Base-by-base conservation (phyloP, 2,329 filamentous ascomycete genomes). In the Botrytis byssoidea region DNA sequence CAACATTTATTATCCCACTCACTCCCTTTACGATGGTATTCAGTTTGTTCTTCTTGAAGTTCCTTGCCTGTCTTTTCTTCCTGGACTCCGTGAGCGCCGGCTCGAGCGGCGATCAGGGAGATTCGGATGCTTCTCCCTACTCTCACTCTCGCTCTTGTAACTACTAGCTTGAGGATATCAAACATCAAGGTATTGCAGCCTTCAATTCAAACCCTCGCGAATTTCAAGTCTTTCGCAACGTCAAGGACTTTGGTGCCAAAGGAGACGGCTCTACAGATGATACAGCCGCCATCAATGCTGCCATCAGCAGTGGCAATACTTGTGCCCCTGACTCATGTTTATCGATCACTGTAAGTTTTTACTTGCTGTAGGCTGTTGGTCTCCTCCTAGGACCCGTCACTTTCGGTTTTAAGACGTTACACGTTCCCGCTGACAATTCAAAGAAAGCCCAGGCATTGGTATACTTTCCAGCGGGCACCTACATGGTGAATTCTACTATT, bases 281-380 rank as follows among this genome's bases (percentile, higher is more conserved):
- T 64, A 77, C 75, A 37, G 57, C 51, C 1, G 93, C 94, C 74
- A 97, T 98, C 87, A 97, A 97, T 84, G 82, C 84, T 14, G 76
- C 75, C 5, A 74, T 77, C 16, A 72, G 22, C n/a, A 55, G 66
- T 63, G 75, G 74, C 3, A 67, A 37, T 10, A 42, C 68, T 10
- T 78, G 77, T 73, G 76, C 70, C 20, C 12, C 66, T 18, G 44
- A 29, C 8, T 77, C 84, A 74, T 77, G 79, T 25, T 82, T 80
- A 3, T 81, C 85, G 5, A 88, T 87, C 0, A 85, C 82, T 1
- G 22, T 51, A 51, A 51, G 48, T 51, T 51, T 8, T 51, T 25
- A 25, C 22, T 51, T 12, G 48, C 48, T n/a, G 48, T 51, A 51
- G 48, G 48, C 22, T 51, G 48, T 25, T 51, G 22, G 22, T 22